Evolutionary conservation across 169 alveolate genomes (phyloP).

Genomic region (Plasmodium gallinaceum): DNA sequence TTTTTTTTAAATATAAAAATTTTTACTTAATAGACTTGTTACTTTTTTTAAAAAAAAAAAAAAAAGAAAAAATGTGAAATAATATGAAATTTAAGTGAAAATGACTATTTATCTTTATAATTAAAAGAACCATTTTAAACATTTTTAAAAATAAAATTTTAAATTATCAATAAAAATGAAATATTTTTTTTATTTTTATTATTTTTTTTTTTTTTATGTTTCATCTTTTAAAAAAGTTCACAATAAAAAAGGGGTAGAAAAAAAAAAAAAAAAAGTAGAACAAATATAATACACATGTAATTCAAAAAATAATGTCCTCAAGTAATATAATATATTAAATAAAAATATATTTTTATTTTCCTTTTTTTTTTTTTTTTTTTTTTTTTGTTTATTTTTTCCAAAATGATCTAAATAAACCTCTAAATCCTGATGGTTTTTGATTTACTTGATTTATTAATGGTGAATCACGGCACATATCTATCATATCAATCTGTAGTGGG

Average conservation of each 20-base stretch:
- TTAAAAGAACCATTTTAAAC: no score
- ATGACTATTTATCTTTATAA: no score
- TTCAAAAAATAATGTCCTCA: neutral
- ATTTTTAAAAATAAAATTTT: no score
- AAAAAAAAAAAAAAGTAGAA: neutral
- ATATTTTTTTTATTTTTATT: neutral
- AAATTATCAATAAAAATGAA: no score
- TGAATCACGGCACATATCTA: conserved; percentile 25
- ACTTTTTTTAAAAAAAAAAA: neutral
- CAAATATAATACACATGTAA: neutral
- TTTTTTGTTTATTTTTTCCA: conserved; percentile 11
- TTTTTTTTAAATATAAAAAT: no score
- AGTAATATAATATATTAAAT: neutral
- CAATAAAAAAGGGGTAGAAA: neutral
- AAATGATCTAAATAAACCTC: conserved; percentile 40
- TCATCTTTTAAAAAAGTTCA: no score
- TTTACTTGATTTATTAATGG: conserved; percentile 17
- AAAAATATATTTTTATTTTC: neutral
- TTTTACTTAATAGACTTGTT: no score
- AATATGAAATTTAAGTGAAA: no score
- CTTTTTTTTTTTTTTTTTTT: neutral
- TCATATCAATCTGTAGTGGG: conserved; percentile 45
- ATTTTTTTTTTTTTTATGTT: no score
- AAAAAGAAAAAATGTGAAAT: neutral
- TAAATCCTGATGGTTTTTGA: conserved; percentile 25